A percentile compares a stretch with the other conserved stretches of the same genome.
Evolutionary conservation across 2,329 filamentous ascomycete species (phyloP).

Genomic region (Epichloe sp.): DNA sequence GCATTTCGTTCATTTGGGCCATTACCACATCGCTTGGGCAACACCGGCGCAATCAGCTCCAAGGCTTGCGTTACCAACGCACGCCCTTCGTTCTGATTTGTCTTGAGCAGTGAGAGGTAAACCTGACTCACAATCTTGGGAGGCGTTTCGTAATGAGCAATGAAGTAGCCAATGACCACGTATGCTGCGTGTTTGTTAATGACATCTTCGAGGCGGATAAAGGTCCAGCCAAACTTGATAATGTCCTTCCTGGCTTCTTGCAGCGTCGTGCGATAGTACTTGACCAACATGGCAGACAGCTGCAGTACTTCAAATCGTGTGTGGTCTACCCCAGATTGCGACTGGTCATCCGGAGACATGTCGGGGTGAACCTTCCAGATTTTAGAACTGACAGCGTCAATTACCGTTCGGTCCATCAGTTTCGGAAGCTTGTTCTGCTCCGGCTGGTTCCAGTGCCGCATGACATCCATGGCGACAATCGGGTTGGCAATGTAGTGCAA

Average conservation of each 20-base stretch:
- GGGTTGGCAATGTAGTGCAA: constrained; percentile 90
- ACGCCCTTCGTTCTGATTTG: constrained; percentile 89
- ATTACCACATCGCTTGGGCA: constrained; percentile 71
- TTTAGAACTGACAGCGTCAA: constrained; percentile 80
- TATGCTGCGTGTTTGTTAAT: constrained; percentile 99
- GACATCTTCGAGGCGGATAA: constrained; percentile 93
- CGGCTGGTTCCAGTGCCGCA: constrained; percentile 59
- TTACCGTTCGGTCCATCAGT: constrained; percentile 75
- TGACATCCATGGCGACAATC: constrained; percentile 91
- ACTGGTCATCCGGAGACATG: constrained; percentile 70
- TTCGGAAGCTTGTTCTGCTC: constrained; percentile 46
- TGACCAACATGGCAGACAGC: constrained; percentile 85
- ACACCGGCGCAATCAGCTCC: constrained; percentile 85
- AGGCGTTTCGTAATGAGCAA: constrained; percentile 90
- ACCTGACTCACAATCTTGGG: constrained; percentile 93
- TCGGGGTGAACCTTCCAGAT: constrained; percentile 85
- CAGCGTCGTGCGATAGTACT: constrained; percentile 79
- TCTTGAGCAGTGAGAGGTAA: constrained; percentile 79
- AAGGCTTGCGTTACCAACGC: constrained; percentile 86
- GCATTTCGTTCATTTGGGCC: constrained; percentile 59
- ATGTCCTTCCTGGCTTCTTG: constrained; percentile 93
- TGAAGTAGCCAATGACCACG: constrained; percentile 94
- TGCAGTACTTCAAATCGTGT: constrained; percentile 93
- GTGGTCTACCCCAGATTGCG: constrained; percentile 81
- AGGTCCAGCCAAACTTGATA: constrained; percentile 98